Evolutionary conservation across 148 eudicot species (phyloP).

Genomic region (Rhododendron ovatum): DNA sequence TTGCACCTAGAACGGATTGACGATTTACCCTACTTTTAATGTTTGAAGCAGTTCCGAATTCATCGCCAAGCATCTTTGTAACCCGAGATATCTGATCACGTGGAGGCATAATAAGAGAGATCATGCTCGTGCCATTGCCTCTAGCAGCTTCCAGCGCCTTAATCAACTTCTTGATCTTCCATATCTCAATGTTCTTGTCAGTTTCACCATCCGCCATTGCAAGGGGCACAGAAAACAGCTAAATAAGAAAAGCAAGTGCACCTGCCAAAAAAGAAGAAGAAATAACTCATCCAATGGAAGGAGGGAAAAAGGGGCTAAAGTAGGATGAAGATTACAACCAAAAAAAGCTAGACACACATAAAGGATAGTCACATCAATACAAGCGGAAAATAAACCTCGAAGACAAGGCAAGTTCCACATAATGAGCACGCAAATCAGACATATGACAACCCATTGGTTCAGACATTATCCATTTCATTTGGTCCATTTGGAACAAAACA

Average conservation of each 20-base stretch:
- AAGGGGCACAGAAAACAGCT: not conserved
- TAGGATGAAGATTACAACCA: not conserved
- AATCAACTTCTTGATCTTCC: conserved; percentile 28
- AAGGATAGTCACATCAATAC: not conserved
- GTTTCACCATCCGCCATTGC: conserved; percentile 26
- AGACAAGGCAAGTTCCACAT: not conserved
- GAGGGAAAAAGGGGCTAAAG: not conserved
- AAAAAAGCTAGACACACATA: too few relatives aligned
- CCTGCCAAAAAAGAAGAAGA: not conserved
- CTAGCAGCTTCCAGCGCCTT: conserved; percentile 31
- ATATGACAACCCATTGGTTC: not conserved
- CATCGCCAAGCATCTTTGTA: conserved; percentile 31
- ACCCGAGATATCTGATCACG: conserved; percentile 28
- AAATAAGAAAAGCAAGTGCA: not conserved
- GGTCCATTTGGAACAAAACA: not conserved
- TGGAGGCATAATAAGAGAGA: conserved; percentile 32
- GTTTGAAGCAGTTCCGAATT: conserved; percentile 27
- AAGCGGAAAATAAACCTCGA: not conserved
- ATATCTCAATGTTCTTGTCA: conserved; percentile 30
- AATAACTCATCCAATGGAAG: not conserved
- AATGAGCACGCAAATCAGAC: not conserved
- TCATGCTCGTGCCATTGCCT: conserved; percentile 32
- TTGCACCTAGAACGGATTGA: conserved; percentile 23
- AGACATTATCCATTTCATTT: not conserved
- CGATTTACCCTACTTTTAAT: conserved; percentile 31